Base-by-base conservation (phyloP, 2,329 filamentous ascomycete genomes). In the Madurella mycetomatis region DNA sequence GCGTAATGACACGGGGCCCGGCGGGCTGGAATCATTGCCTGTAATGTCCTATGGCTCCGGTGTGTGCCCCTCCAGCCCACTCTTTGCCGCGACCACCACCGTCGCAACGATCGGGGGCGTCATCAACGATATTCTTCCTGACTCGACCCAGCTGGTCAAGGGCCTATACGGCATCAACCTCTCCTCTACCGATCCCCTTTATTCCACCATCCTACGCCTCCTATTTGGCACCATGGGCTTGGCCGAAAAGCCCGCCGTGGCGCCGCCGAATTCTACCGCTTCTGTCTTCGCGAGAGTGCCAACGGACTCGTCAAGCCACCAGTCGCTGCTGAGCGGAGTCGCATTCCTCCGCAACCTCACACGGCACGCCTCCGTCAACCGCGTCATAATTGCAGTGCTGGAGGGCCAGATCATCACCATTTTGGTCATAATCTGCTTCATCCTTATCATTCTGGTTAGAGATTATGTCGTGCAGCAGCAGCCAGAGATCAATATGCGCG, bases 401-500 rank as follows among this genome's bases (percentile, higher is more conserved):
- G 94, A 99, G 72, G 94, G 94, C 4, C 92, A 96, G 67, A 82
- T 97, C 46, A 96, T 99, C 62, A 99, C 92, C 0, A 75, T 96
- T 5, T 74, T 95, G 11, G 90, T 97, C 48, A 92, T 99, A 8
- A 81, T 96, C 43, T 91, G 87, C 54, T 99, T 97, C 70, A 96
- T 99, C 55, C 75, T 99, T n/a, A 85, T 99, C 41, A 99, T 99
- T 62, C 74, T 99, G 4, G 96, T 99, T 45, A 79, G 95, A 45
- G 94, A 99, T 73, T 99, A 96, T 81, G 94, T 99, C 48, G 91
- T 99, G 9, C 94, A 99, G 69, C 94, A 99, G 69, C 94, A 99
- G 67, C 94, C 92, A 5, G 86, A 92, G 60, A 87, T 94, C 62
- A 95, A 95, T 64, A 86, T 94, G 76, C 86, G 84, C 0, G 86